Conservation (phyloP, 768 basidiomycete species). For the Pulveroboletus sp. region DNA sequence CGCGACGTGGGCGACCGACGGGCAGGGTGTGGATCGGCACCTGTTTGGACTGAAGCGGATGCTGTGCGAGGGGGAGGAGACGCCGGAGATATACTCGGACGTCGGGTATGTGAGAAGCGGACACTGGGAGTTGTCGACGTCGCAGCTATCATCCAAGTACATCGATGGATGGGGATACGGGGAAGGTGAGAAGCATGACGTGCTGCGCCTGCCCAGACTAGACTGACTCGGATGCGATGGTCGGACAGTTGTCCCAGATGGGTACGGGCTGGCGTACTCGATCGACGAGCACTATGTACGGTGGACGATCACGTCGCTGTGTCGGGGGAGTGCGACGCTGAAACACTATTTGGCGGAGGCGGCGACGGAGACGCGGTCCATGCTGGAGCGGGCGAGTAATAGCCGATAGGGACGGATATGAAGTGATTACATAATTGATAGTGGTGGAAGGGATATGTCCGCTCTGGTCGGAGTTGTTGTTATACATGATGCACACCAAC, state of each 20-base stretch:
- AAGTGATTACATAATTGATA: constrained; percentile 27
- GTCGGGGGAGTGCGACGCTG: constrained; percentile 41
- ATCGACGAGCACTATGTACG: constrained; percentile 82
- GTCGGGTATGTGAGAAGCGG: constrained; percentile 60
- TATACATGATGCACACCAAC: constrained; percentile 21
- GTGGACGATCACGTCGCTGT: constrained; percentile 85
- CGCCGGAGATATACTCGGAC: constrained; percentile 76
- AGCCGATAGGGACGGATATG: constrained; percentile 33
- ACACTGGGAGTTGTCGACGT: constrained; percentile 96
- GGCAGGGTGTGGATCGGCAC: constrained; percentile 94
- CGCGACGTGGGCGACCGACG: constrained; percentile 84
- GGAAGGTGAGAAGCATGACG: too few relatives aligned
- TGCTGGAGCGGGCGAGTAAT: constrained; percentile 68
- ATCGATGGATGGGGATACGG: constrained; percentile 98
- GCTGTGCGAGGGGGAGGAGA: constrained; percentile 63
- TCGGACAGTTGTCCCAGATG: constrained; percentile 77
- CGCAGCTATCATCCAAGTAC: constrained; percentile 74
- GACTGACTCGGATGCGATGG: not conserved
- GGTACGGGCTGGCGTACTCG: constrained; percentile 87
- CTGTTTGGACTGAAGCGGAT: constrained; percentile 90
- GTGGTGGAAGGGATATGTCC: constrained; percentile 17
- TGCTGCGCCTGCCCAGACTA: too few relatives aligned
- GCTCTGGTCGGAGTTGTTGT: constrained; percentile 22
- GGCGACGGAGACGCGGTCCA: constrained; percentile 33
- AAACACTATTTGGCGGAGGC: too few relatives aligned